Percentiles rank a stretch among this genome's conserved stretches.
Evolutionary conservation across 2,329 filamentous ascomycete species (phyloP).

Genomic region (Incumbomyces delicatus): DNA sequence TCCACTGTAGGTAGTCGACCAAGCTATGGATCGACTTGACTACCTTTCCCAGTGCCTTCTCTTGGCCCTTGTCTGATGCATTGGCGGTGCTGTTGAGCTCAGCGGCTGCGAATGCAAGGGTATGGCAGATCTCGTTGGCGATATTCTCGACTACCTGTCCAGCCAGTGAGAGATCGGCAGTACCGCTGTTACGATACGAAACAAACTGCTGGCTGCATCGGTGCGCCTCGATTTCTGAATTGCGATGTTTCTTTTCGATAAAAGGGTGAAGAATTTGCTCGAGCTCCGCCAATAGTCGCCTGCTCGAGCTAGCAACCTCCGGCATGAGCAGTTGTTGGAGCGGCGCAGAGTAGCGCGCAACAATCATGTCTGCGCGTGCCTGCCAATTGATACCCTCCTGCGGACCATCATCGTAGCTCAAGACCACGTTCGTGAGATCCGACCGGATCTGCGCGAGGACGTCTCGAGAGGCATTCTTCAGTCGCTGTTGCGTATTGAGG

Average conservation of each 20-base stretch:
- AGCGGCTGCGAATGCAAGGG: slow-evolving; percentile 20
- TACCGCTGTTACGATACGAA: slow-evolving; percentile 12
- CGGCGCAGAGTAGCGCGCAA: slow-evolving; percentile 51
- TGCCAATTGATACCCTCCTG: slow-evolving; percentile 52
- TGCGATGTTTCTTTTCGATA: slow-evolving; percentile 26
- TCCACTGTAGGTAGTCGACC: slow-evolving; percentile 47
- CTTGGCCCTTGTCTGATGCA: no score
- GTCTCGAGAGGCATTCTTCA: slow-evolving; percentile 27
- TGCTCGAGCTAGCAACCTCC: slow-evolving; percentile 1
- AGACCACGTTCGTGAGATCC: slow-evolving; percentile 38
- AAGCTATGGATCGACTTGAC: slow-evolving; percentile 28
- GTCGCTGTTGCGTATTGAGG: slow-evolving; percentile 16
- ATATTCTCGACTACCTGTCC: slow-evolving; percentile 24
- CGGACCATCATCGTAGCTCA: slow-evolving; percentile 5
- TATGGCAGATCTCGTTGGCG: slow-evolving; percentile 25
- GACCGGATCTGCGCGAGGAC: slow-evolving; percentile 28
- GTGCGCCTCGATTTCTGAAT: slow-evolving; percentile 22
- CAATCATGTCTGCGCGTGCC: slow-evolving; percentile 53
- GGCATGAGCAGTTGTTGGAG: slow-evolving; percentile 33
- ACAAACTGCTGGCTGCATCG: slow-evolving; percentile 30
- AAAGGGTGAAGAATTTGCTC: slow-evolving; percentile 26
- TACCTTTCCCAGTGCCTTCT: no score
- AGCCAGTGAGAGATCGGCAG: slow-evolving; percentile 17
- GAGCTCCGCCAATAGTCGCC: slow-evolving; percentile 23
- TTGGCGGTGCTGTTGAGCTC: background rate